Evolutionary conservation across 2,329 filamentous ascomycete genomes (phyloP).

Genomic region (Ilyonectria sp.): DNA sequence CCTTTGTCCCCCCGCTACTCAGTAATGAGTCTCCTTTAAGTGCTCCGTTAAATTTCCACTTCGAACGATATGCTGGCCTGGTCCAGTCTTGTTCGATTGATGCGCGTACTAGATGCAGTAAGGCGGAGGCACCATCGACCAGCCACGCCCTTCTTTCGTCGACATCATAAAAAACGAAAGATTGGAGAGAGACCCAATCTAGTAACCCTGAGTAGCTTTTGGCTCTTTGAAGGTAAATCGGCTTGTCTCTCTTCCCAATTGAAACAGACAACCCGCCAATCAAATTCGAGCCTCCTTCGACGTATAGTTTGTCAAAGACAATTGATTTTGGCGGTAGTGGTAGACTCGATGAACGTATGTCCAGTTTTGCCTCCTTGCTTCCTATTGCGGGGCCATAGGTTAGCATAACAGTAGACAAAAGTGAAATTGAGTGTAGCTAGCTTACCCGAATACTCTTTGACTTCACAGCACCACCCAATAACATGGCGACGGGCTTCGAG

Average conservation of each 20-base stretch:
- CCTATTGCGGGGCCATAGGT: background rate
- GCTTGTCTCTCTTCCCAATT: background rate
- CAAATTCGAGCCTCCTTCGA: background rate
- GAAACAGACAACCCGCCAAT: background rate
- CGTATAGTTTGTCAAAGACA: background rate
- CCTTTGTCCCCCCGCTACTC: background rate
- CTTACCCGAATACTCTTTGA: background rate
- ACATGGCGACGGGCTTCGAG: background rate
- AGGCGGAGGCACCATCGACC: background rate
- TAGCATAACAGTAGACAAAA: background rate
- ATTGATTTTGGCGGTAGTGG: background rate
- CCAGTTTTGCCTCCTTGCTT: background rate
- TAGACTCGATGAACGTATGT: background rate
- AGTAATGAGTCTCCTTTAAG: background rate
- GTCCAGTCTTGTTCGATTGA: slow-evolving; percentile 4
- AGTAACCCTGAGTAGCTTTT: background rate
- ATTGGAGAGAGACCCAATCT: background rate
- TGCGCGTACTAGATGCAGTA: background rate
- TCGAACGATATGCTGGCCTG: slow-evolving; percentile 3
- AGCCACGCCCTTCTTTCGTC: background rate
- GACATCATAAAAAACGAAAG: background rate
- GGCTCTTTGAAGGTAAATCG: background rate
- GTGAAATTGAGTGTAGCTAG: background rate
- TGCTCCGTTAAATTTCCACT: slow-evolving; percentile 1
- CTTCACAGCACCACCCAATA: slow-evolving; percentile 1